Base-by-base conservation (phyloP, 2,329 filamentous ascomycete species). In the Albophoma yamanashiensis region DNA sequence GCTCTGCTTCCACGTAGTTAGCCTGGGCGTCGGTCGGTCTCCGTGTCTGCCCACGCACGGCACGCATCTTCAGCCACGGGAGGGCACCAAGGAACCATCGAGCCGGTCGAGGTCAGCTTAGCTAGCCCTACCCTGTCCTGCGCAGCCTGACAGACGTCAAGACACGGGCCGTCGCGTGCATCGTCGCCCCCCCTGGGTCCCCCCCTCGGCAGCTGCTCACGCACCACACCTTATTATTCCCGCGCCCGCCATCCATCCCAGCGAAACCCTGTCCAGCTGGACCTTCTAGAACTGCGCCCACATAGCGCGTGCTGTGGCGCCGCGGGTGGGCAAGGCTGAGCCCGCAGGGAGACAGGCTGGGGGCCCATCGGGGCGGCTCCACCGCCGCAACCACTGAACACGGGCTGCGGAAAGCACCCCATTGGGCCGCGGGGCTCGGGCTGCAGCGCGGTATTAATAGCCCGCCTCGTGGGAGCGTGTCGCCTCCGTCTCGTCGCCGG, bases 241-340 rank as follows among this genome's bases (percentile, higher is more conserved):
- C 9, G 17, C 45, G n/a, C n/a, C 43, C 43, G 9, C 27, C 27
- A 31, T n/a, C n/a, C n/a, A n/a, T n/a, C 27, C 27, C 27, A 5
- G 27, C 27, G 27, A 53, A 53, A 22, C 56, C 56, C 56, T 58
- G 56, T 58, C 56, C 31, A 58, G 57, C 57, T 58, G 57, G 57
- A 53, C n/a, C 47, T 55, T 31, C 27, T 45, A 58, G 42, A 27
- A 57, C 9, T 27, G 27, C 56, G 25, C 25, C 15, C 42, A 40
- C n/a, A 56, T 38, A 55, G 47, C 47, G 47, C 31, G 5, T 2
- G 9, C 9, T 15, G 56, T 57, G 39, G 56, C 56, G 39, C 40
- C 3, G 25, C 56, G 20, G 20, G 56, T 31, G 36, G n/a, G n/a
- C 56, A 57, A 27, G 56, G 56, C 56, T 36, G 40, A 45, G 56